Percentiles rank a stretch among this genome's conserved stretches.
These are phyloP conservation scores for Fraxinus excelsior DNA, from an alignment of 257 asterid species.

Conservation along the genomic window DNA sequence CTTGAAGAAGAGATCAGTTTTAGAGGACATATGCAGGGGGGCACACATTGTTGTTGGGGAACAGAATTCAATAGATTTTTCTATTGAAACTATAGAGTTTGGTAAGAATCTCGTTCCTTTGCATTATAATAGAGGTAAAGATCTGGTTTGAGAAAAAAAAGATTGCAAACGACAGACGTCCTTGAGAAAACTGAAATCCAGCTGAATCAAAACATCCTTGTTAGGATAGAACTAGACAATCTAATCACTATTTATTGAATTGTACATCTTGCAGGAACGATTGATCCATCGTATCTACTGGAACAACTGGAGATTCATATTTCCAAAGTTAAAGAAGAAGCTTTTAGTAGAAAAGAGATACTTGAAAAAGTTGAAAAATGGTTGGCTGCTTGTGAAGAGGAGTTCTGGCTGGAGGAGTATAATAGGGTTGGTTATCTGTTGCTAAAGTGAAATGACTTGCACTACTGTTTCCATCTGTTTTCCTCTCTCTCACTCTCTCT, in stretches of 20 bases:
- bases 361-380: conserved; percentile 90
- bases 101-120: conserved; percentile 40
- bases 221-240: neutral
- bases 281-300: conserved; percentile 62
- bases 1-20: conserved; percentile 56
- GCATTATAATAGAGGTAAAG: neutral
- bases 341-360: conserved; percentile 75
- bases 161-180: neutral
- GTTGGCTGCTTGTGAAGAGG: conserved; percentile 88
- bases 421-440: conserved; percentile 63
- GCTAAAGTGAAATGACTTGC: conserved; percentile 15
- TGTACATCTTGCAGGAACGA: conserved; percentile 50
- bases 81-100: conserved; percentile 67
- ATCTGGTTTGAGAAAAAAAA: neutral
- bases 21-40: conserved; percentile 70
- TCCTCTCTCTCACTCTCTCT: conserved; percentile 3
- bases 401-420: conserved; percentile 94
- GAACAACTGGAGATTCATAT: conserved; percentile 72
- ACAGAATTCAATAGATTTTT: conserved; percentile 40
- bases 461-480: conserved; percentile 4
- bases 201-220: neutral
- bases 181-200: neutral
- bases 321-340: conserved; percentile 70
- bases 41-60: conserved; percentile 72
- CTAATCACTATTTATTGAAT: conserved; percentile 4